Evolutionary conservation across 2,329 filamentous ascomycete species (phyloP).

Genomic region (Colletotrichum noveboracense): DNA sequence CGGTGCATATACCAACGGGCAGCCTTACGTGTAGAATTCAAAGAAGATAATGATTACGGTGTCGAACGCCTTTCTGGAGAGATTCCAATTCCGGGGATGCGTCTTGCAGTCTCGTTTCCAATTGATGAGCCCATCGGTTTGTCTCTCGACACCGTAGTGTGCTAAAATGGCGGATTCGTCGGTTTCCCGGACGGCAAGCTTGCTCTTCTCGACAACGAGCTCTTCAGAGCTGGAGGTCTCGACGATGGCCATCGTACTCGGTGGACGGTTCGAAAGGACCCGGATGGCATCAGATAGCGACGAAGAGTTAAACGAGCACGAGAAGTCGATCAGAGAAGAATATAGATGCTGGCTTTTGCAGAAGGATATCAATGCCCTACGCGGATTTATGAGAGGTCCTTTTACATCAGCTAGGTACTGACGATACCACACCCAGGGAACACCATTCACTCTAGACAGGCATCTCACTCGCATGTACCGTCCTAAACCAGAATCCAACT

Average conservation of each 20-base stretch:
- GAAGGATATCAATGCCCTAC: neutral
- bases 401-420: neutral
- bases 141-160: constrained; percentile 6
- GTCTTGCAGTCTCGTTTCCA: constrained; percentile 2
- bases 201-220: neutral
- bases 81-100: constrained; percentile 25
- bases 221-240: neutral
- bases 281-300: neutral
- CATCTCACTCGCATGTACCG: neutral
- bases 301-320: neutral
- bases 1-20: neutral
- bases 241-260: neutral
- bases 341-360: neutral
- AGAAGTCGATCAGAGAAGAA: neutral
- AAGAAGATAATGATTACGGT: constrained; percentile 25
- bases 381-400: neutral
- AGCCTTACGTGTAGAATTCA: constrained; percentile 27
- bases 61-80: constrained; percentile 23
- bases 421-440: neutral
- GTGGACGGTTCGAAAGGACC: neutral
- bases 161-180: neutral
- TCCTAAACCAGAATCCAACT: neutral
- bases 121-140: constrained; percentile 4
- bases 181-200: neutral
- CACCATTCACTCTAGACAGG: neutral